phyloP scores from a whole-genome alignment of 2,329 filamentous ascomycete genomes.

The Beauveria pseudobassiana region DNA sequence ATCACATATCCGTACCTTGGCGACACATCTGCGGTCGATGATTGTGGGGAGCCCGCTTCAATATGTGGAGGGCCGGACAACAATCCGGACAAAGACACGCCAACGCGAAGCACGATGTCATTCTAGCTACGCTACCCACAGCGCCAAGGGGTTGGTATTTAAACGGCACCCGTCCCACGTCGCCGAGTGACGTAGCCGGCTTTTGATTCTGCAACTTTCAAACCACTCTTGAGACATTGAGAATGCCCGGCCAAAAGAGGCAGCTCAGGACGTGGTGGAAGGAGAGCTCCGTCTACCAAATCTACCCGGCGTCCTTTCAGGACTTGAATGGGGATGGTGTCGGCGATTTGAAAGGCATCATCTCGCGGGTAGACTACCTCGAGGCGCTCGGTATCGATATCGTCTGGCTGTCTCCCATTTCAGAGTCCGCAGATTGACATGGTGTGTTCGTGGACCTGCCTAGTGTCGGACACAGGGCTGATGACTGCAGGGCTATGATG shows the following conservation, averaged over 20 bases:
- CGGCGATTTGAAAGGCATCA: slow-evolving; percentile 51
- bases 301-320: slow-evolving; percentile 56
- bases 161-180: neutral
- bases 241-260: slow-evolving; percentile 12
- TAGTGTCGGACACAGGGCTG: neutral
- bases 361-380: slow-evolving; percentile 48
- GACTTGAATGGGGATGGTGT: slow-evolving; percentile 49
- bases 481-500: slow-evolving; percentile 52
- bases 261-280: slow-evolving; percentile 47
- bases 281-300: slow-evolving; percentile 52
- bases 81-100: neutral
- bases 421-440: slow-evolving; percentile 57
- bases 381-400: slow-evolving; percentile 49
- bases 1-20: neutral
- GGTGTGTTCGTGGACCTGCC: slow-evolving; percentile 23
- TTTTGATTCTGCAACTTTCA: neutral
- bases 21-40: neutral
- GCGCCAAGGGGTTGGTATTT: neutral
- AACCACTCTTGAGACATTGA: neutral
- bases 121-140: neutral
- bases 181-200: neutral
- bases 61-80: neutral
- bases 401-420: slow-evolving; percentile 46
- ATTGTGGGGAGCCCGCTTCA: neutral
- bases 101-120: neutral